Base-by-base conservation (phyloP, 306 rosid species). In the Prunus armeniaca region DNA sequence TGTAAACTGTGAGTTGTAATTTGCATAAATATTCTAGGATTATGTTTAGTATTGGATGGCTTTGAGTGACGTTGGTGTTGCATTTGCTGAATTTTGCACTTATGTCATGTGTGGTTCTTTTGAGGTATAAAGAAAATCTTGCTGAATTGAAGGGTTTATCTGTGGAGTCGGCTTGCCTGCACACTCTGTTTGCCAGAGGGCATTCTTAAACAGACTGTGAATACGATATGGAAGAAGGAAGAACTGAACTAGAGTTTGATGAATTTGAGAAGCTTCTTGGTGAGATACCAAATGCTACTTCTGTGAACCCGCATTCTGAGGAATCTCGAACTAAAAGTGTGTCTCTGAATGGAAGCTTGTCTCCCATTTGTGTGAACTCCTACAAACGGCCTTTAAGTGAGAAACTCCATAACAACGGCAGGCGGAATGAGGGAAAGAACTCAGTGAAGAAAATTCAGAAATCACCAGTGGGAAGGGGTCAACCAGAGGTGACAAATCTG, bases 261-360 rank as follows among this genome's bases (percentile, higher is more conserved):
- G 92, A 88, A 64, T 46, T 88, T 34, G 88, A 82, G 72, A 84
- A 66, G 67, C 84, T 84, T 52, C 84, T 86, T 25, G 85, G 89
- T 20, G 88, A 88, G 80, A 77, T 88, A 76, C 90, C 90, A 22
- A 82, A 72, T 63, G 87, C 65, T 47, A 85, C 83, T 70, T 81
- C 80, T 55, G 79, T 75, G 32, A 83, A 72, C 69, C 62, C 87
- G 72, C 82, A 76, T 71, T 75, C 61, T 34, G 84, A 74, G 20
- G 82, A 72, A 34, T 61, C 82, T 73, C 74, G 67, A 43, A 75
- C 63, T 4, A 82, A 76, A 60, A 58, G 20, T 30, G 46, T 52
- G 76, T 46, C 68, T 52, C 13, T 71, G 74, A 63, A 78, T 20
- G 72, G 71, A 54, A 69, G 41, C 15, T 34, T 86, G 76, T 74